Evolutionary conservation across 2,329 filamentous ascomycete genomes (phyloP), one percentile per base, ranked within the genome.

Genomic region (Aspergillus sp.): DNA sequence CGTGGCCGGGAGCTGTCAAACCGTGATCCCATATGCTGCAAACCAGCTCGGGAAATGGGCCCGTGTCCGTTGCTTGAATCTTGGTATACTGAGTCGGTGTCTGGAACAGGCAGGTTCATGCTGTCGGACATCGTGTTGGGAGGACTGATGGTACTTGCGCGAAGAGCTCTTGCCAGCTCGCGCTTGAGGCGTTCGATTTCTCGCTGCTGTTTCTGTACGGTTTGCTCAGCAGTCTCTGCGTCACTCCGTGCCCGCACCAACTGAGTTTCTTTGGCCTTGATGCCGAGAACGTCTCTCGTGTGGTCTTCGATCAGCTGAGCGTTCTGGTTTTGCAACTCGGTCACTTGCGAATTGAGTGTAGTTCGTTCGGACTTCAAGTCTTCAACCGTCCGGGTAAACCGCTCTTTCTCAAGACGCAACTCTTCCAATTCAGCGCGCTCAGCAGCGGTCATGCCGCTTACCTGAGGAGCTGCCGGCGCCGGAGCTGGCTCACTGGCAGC

Each of bases 201-300:
- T 56, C 93, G 87, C 63, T 90, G 84, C 55, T 96, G 84, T 58
- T 91, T 89, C 62, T 95, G 91, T 55, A 95, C 92, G 59, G 88
- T 89, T 69, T 92, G 88, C 73, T 97, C 92, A 0, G 93, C 91
- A 0, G 91, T 87, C 74, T 98, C 94, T 32, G 90, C 90, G 70
- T 99, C 95, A 65, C 90, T 92, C 56, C 93, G 85, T 11, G 95
- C 93, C 49, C 95, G 89, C 10, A 98, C 94, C 5, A 99, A 84
- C 70, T 99, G 95, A 3, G 95, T 98, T 76, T 99, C 95, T 77
- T 99, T 99, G 14, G 95, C 95, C 75, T 98, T 98, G 79, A 99
- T 96, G 67, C 92, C 95, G 47, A 99, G 82, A 0, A 97, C 92
- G 69, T 99, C 94, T 52, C 94, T 85, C 0, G 95, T 99, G 74